phyloP scores from a whole-genome alignment of 352 stramenopile genomes.

The Globisporangium takayamanum region DNA sequence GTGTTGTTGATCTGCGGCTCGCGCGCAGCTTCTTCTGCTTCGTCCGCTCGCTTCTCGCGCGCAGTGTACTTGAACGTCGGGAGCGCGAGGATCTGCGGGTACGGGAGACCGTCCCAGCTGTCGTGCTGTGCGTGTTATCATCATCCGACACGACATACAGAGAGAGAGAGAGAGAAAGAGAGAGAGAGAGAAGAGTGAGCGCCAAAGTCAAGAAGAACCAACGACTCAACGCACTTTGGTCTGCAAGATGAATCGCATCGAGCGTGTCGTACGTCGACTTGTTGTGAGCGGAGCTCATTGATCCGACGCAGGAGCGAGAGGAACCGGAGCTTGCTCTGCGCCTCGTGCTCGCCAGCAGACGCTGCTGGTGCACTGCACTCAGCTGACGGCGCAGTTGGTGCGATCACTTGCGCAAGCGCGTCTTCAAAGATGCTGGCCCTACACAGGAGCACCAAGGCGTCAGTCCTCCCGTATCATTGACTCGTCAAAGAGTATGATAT shows the following conservation, averaged over 20 bases:
- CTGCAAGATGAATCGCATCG: too few species aligned
- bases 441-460: background rate
- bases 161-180: background rate
- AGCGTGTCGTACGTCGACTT: slow-evolving; percentile 42
- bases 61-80: slow-evolving; percentile 73
- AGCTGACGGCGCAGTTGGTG: slow-evolving; percentile 16
- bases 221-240: background rate
- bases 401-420: slow-evolving; percentile 15
- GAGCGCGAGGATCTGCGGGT: slow-evolving; percentile 75
- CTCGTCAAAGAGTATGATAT: background rate
- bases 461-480: background rate
- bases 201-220: background rate
- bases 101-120: slow-evolving; percentile 68
- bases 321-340: slow-evolving; percentile 58
- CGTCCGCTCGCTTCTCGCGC: slow-evolving; percentile 24
- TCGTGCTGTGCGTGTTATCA: slow-evolving; percentile 28
- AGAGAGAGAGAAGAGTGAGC: background rate
- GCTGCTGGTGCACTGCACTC: background rate
- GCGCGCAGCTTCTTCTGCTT: slow-evolving; percentile 10
- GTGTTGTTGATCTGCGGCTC: slow-evolving; percentile 56
- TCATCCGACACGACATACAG: background rate
- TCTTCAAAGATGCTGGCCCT: slow-evolving; percentile 15
- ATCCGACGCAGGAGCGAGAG: slow-evolving; percentile 71
- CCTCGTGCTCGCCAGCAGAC: slow-evolving; percentile 23
- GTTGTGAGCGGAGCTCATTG: slow-evolving; percentile 79